Evolutionary conservation across 345 rosid species (phyloP), one percentile per base, ranked within the genome.

Genomic region (Citrus hindsii): DNA sequence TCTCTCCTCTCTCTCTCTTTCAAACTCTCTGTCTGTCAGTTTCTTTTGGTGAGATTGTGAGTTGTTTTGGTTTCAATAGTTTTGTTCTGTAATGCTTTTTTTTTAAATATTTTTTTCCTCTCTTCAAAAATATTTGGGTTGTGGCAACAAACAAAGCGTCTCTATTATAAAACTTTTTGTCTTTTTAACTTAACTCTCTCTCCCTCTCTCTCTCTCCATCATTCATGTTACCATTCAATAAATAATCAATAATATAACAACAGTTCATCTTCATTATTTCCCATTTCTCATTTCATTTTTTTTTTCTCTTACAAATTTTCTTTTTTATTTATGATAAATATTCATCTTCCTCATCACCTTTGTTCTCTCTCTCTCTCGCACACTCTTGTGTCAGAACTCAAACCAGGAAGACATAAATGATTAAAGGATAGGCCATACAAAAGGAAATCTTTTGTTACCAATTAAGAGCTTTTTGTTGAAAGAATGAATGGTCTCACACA

Each of bases 401-500:
- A 24, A 9, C 7, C 25, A 21, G 48, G 38, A 66, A 67, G 35
- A 69, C 67, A 10, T 38, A 33, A 60, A 27, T 4, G 58, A 18
- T 18, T 53, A n/a, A 19, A 10, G 12, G 24, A 55, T 37, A 24
- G 10, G 30, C 42, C 5, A 14, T 9, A 51, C 27, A 18, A 18
- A 14, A 35, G 61, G 73, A 42, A 66, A 27, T 58, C 62, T 33
- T 35, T 33, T 32, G 6, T 27, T 28, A 14, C 30, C 37, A 42
- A 40, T 13, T n/a, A 32, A 27, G 18, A 73, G 48, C 25, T 33
- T n/a, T 66, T 77, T 77, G 46, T 69, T 68, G 48, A 79, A 68
- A 86, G 81, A 77, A 94, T 94, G 98, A 92, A 89, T 80, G 90
- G 89, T 84, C 87, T 88, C 63, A 75, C 80, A 69, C 86, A 74